Evolutionary conservation across 345 rosid species (phyloP).

Genomic region (Brassica juncea): DNA sequence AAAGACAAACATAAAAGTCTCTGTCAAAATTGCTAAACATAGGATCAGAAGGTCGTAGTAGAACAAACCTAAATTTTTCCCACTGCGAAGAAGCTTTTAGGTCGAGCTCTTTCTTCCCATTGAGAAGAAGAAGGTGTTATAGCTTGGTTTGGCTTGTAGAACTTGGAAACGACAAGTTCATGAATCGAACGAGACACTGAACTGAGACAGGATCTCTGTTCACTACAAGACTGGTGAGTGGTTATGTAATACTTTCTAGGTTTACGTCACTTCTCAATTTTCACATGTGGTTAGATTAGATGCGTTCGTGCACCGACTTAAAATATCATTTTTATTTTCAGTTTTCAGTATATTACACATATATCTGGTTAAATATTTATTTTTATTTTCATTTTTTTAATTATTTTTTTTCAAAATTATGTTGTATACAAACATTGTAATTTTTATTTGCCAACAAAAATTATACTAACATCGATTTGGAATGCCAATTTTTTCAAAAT

Average conservation of each 20-base stretch:
- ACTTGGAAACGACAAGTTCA: constrained; percentile 28
- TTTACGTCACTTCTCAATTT: constrained; percentile 23
- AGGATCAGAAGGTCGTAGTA: neutral
- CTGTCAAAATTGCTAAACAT: constrained; percentile 11
- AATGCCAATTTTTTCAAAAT: too few species aligned
- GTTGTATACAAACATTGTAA: neutral
- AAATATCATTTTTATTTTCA: neutral
- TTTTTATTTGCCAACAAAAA: too few species aligned
- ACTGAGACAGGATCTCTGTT: constrained; percentile 11
- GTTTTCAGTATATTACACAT: neutral
- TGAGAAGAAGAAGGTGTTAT: constrained; percentile 3
- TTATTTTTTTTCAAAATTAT: too few species aligned
- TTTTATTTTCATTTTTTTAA: too few species aligned
- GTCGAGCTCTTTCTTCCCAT: neutral
- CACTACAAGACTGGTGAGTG: constrained; percentile 13
- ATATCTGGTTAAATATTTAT: neutral
- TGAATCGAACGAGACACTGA: constrained; percentile 26
- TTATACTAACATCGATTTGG: too few species aligned
- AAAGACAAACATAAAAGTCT: neutral
- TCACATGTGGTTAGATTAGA: neutral
- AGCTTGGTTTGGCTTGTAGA: constrained; percentile 2
- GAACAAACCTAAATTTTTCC: neutral
- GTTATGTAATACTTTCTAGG: constrained; percentile 10
- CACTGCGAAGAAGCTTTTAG: neutral
- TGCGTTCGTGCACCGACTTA: neutral